Base-by-base conservation (phyloP, 192 early-diverging fungal genomes). In the Entomortierella parvispora region DNA sequence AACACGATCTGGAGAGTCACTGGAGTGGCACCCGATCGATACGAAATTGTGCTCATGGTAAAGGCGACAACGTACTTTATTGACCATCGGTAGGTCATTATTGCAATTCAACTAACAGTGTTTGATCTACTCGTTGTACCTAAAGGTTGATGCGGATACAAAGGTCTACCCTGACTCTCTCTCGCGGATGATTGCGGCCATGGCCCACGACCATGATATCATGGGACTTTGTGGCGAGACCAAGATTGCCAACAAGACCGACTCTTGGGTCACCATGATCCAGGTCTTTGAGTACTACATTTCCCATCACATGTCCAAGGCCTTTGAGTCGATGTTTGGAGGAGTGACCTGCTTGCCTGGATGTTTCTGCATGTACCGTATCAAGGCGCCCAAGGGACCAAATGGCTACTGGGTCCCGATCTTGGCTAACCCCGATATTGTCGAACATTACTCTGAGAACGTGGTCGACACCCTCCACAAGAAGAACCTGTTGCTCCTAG, bases 401-500 rank as follows among this genome's bases (percentile, higher is more conserved):
- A 84, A 90, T 65, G 92, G 91, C 7, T 90, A 90, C 83, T 93
- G 90, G 88, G 91, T 95, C n/a, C 91, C 93, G 4, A 93, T 94
- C 32, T 80, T 94, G 47, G 89, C 92, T 37, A 93, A 91, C 59
- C 93, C 92, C 0, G 91, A 94, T 71, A 91, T 94, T 65, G 90
- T 95, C 43, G 91, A 94, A 79, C 82, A 91, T 50, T 95, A 95
- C 65, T 92, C 93, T 18, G 91, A 93, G 82, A 93, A 93, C 79
- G 88, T 92, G 7, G 93, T 95, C 7, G 89, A 93, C 45, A 93
- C 93, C 51, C 85, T 98, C 33, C 95, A 96, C 86, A 93, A 94
- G 69, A 98, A 98, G 87, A 96, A 98, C 69, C 80, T 96, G 81
- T 71, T 95, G 55, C 82, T 97, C 28, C 85, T 97, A n/a, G 95